Conservation (phyloP, 1,139 yeast genomes). For the Torulaspora pretoriensis region DNA sequence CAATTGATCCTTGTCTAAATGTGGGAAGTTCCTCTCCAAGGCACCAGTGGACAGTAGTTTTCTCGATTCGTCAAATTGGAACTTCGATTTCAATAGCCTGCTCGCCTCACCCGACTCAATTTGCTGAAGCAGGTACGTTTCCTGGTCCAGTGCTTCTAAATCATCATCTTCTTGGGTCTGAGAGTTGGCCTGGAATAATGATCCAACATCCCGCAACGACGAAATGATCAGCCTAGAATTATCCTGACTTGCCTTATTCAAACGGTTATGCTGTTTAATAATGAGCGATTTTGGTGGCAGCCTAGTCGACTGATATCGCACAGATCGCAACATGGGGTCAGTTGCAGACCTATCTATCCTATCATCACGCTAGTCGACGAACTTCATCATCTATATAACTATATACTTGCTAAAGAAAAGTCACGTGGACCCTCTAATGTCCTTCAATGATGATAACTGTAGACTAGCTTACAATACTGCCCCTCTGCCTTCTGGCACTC, state of each 20-base stretch:
- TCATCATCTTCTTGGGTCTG: slow-evolving; percentile 28
- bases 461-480: slow-evolving; percentile 34
- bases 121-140: slow-evolving; percentile 7
- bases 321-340: slow-evolving; percentile 1
- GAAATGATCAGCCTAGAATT: slow-evolving; percentile 17
- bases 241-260: slow-evolving; percentile 9
- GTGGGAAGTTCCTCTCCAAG: slow-evolving; percentile 15
- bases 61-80: slow-evolving; percentile 9
- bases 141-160: slow-evolving; percentile 10
- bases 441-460: background rate
- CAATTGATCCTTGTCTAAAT: slow-evolving; percentile 15
- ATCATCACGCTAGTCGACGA: background rate
- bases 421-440: background rate
- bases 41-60: slow-evolving; percentile 7
- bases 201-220: slow-evolving; percentile 25
- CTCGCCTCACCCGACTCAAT: slow-evolving; percentile 19
- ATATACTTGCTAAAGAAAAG: background rate
- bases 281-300: slow-evolving; percentile 17
- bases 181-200: slow-evolving; percentile 25
- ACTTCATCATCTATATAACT: background rate
- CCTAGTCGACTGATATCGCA: slow-evolving; percentile 9
- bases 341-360: background rate
- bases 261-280: slow-evolving; percentile 14
- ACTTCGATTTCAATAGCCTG: slow-evolving; percentile 13
- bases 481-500: slow-evolving; percentile 81